A percentile compares a stretch with the other conserved stretches of the same genome.
phyloP scores from a whole-genome alignment of 2,329 filamentous ascomycete genomes.

The Chrysosporium queenslandicum region DNA sequence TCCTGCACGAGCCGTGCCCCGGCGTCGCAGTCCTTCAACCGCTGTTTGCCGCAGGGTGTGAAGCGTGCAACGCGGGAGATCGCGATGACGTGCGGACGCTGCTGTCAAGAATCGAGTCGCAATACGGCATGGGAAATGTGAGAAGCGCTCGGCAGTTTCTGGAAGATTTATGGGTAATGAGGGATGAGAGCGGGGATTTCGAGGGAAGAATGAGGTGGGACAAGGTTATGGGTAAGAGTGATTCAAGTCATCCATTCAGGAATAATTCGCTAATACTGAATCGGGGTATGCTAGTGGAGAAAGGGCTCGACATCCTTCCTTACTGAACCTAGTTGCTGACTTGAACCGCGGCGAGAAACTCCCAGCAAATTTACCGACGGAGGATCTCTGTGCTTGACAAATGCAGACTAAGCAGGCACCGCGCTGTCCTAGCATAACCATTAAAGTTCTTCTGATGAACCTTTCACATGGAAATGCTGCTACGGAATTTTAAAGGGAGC shows the following conservation, averaged over 20 bases:
- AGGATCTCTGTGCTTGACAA: no score
- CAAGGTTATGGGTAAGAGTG: slow-evolving; percentile 17
- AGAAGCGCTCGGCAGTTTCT: slow-evolving; percentile 51
- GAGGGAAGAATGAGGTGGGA: slow-evolving; percentile 18
- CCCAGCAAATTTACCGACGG: no score
- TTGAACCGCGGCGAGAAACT: no score
- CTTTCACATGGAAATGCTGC: no score
- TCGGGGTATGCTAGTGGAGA: slow-evolving; percentile 13
- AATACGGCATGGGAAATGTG: slow-evolving; percentile 59
- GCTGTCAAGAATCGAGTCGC: slow-evolving; percentile 45
- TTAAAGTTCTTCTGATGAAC: no score
- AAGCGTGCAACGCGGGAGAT: slow-evolving; percentile 44
- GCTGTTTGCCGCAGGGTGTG: slow-evolving; percentile 53
- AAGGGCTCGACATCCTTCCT: slow-evolving; percentile 17
- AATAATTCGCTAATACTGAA: not conserved
- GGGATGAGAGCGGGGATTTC: slow-evolving; percentile 15
- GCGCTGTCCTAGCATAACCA: no score
- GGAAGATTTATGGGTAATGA: slow-evolving; percentile 47
- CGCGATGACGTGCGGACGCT: slow-evolving; percentile 43
- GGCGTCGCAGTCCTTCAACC: slow-evolving; percentile 58
- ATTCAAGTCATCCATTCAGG: not conserved
- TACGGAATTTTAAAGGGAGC: no score
- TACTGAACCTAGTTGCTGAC: no score
- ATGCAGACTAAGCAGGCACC: no score
- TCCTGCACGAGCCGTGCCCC: slow-evolving; percentile 33